Percentiles rank a stretch among this genome's conserved stretches.
These are phyloP conservation scores for Colletotrichum tabaci DNA, from an alignment of 2,329 filamentous ascomycete genomes.

Conservation along the genomic window DNA sequence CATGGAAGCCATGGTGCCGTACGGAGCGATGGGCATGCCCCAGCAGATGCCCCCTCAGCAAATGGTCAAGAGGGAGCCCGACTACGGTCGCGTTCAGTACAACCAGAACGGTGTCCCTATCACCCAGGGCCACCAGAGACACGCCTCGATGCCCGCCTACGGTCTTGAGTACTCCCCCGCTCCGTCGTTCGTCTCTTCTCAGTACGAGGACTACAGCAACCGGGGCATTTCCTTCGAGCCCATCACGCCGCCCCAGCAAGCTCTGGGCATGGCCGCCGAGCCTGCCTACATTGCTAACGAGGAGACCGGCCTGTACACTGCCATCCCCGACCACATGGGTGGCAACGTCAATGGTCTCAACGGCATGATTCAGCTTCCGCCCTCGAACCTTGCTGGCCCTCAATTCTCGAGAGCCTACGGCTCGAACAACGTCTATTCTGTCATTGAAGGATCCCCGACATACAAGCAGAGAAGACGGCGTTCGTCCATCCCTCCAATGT, in stretches of 20 bases:
- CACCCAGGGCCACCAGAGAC: constrained; percentile 86
- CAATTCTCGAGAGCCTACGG: constrained; percentile 84
- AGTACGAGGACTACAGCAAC: constrained; percentile 98
- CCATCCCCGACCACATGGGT: constrained; percentile 87
- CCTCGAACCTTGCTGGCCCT: constrained; percentile 84
- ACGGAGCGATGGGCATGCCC: constrained; percentile 71
- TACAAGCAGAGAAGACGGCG: constrained; percentile 97
- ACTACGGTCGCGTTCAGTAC: constrained; percentile 86
- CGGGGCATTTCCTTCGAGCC: constrained; percentile 97
- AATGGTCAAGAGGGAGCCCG: constrained; percentile 89
- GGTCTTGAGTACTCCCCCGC: constrained; percentile 96
- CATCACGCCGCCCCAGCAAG: constrained; percentile 94
- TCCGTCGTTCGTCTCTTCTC: constrained; percentile 97
- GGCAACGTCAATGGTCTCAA: constrained; percentile 84
- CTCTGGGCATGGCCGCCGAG: constrained; percentile 84
- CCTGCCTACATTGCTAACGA: constrained; percentile 98
- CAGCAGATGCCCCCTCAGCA: constrained; percentile 59
- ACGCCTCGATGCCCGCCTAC: constrained; percentile 98
- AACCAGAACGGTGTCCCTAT: constrained; percentile 93
- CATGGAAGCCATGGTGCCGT: constrained; percentile 82
- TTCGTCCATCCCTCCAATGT: constrained; percentile 88
- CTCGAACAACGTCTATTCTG: constrained; percentile 88
- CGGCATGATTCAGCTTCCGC: constrained; percentile 91
- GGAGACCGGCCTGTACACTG: constrained; percentile 95
- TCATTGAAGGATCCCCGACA: constrained; percentile 97